Evolutionary conservation across 1,284 basidiomycete species (phyloP), one percentile per base, ranked within the genome.

Genomic region (Rhodotorula sp.): DNA sequence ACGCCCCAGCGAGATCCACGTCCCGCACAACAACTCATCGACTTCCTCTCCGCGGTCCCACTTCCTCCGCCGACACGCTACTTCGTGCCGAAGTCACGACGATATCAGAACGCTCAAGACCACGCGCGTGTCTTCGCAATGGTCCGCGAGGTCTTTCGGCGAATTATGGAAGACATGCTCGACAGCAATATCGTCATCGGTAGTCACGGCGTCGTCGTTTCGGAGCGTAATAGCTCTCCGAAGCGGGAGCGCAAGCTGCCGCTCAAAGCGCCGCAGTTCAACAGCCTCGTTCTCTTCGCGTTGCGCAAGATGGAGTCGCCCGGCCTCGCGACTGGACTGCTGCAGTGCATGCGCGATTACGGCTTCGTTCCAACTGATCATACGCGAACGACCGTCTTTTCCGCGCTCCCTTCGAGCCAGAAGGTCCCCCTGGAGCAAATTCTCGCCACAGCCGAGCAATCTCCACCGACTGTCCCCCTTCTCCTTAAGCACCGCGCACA

Each of bases 281-380:
- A 72, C 56, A 58, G 60, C 18, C 63, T 74, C 51, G 62, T 74
- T 62, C 37, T 58, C 18, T 70, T 68, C 59, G 46, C 68, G 26
- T 59, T 68, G 10, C 56, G 50, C 40, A 67, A 68, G 24, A 40
- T 70, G 26, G 52, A 69, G 50, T 65, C 70, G 10, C 63, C 65
- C 30, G 62, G 63, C 20, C 61, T 74, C 26, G 73, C 66, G 13
- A 28, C 60, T 11, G 58, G 61, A 15, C 28, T 74, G n/a, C 47
- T 72, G 51, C 57, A 62, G 26, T 59, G 57, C 6, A 64, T 72
- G 56, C 20, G 28, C 3, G 31, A 47, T 9, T 34, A 47, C 4
- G 68, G 68, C 24, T 11, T 68, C n/a, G 20, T 26, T 0, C 66
- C 73, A 13, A 59, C 65, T 22, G 30, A 62, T 2, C 55, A 62